Evolutionary conservation across 1,284 basidiomycete species (phyloP).

Genomic region (Sporisorium sorghi): DNA sequence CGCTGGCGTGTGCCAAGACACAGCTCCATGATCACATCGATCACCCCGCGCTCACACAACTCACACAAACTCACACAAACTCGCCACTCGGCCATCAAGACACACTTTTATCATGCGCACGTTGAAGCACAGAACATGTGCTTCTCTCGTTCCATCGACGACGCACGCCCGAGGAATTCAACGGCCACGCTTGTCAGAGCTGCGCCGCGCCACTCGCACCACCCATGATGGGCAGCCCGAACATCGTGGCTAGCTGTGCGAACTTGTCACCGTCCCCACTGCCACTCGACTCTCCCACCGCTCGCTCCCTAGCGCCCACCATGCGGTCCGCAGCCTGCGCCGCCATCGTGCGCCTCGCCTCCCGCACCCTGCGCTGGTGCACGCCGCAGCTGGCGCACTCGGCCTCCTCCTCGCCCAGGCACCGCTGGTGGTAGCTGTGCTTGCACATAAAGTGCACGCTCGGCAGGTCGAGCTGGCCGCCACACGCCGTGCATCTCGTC

Average conservation of each 20-base stretch:
- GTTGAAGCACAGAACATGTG: no score
- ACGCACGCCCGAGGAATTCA: no score
- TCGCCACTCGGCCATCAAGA: no score
- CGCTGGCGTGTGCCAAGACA: no score
- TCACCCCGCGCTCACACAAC: no score
- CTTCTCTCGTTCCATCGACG: no score
- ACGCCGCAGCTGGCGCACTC: constrained; percentile 89
- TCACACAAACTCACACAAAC: no score
- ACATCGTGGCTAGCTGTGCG: constrained; percentile 36
- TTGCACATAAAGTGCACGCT: constrained; percentile 98
- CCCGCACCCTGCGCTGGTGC: constrained; percentile 87
- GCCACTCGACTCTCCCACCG: neutral
- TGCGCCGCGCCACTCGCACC: constrained; percentile 9
- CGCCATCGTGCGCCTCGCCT: constrained; percentile 72
- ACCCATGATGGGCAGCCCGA: constrained; percentile 41
- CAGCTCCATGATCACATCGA: no score
- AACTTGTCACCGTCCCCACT: constrained; percentile 27
- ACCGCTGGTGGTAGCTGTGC: constrained; percentile 88
- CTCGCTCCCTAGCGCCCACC: neutral
- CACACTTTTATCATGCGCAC: no score
- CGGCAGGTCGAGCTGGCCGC: constrained; percentile 88
- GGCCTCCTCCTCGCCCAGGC: constrained; percentile 70
- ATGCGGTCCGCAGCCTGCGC: constrained; percentile 8
- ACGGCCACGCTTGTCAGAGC: neutral
- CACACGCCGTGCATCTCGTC: constrained; percentile 87